These are phyloP conservation scores for Solanum appendiculatum DNA, from an alignment of 257 asterid species.

Conservation along the genomic window DNA sequence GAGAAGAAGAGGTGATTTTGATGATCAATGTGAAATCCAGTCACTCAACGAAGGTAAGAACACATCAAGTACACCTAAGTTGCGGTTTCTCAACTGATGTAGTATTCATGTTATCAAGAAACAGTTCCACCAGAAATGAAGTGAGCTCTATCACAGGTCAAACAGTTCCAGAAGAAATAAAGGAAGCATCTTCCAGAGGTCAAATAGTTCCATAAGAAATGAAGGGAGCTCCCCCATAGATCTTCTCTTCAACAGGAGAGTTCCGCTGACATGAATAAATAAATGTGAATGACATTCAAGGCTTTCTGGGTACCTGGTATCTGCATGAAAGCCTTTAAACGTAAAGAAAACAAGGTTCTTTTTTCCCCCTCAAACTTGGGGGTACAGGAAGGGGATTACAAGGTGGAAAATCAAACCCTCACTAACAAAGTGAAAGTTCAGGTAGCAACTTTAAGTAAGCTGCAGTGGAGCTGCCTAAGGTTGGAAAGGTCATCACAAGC, in stretches of 20 bases:
- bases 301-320: background rate
- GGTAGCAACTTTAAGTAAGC: slow-evolving; percentile 51
- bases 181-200: background rate
- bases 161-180: background rate
- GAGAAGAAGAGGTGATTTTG: slow-evolving; percentile 60
- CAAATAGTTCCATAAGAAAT: slow-evolving; percentile 24
- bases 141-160: slow-evolving; percentile 24
- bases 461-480: slow-evolving; percentile 54
- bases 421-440: background rate
- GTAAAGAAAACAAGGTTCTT: background rate
- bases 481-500: slow-evolving; percentile 42
- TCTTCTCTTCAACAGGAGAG: slow-evolving; percentile 3
- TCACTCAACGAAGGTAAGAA: slow-evolving; percentile 33
- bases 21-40: slow-evolving; percentile 45
- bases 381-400: background rate
- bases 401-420: background rate
- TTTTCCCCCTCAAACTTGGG: background rate
- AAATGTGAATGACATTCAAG: background rate
- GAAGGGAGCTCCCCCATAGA: slow-evolving; percentile 27
- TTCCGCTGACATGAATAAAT: slow-evolving; percentile 4
- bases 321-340: background rate
- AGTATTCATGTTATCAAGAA: slow-evolving; percentile 18
- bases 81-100: slow-evolving; percentile 26
- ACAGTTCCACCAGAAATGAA: slow-evolving; percentile 26
- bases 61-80: slow-evolving; percentile 37